Evolutionary conservation across 495 filamentous ascomycete genomes (phyloP).

Genomic region (Aspergillus leporis): DNA sequence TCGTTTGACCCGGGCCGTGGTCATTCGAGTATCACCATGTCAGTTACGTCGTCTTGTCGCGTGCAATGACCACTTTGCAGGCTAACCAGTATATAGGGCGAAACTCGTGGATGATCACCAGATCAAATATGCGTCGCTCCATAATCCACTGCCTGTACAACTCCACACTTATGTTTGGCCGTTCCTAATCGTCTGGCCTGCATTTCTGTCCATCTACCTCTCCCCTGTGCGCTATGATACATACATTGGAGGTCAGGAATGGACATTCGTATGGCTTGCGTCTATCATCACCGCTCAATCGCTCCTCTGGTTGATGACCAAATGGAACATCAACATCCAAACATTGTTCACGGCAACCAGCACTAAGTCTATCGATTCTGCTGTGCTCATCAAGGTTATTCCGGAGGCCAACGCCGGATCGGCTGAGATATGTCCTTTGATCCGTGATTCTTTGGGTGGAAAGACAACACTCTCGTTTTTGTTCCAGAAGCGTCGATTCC

Average conservation of each 20-base stretch:
- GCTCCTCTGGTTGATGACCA: constrained; percentile 90
- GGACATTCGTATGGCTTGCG: constrained; percentile 94
- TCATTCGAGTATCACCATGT: constrained; percentile 43
- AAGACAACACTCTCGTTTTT: constrained; percentile 83
- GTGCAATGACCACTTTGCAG: constrained; percentile 22
- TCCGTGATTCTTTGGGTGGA: constrained; percentile 68
- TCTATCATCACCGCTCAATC: constrained; percentile 84
- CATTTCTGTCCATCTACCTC: constrained; percentile 84
- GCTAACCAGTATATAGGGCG: constrained; percentile 45
- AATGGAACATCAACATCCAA: constrained; percentile 91
- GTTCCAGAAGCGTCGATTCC: constrained; percentile 97
- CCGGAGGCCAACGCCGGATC: constrained; percentile 86
- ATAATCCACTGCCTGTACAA: constrained; percentile 79
- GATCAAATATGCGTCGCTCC: constrained; percentile 83
- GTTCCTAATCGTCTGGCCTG: constrained; percentile 86
- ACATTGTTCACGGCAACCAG: constrained; percentile 77
- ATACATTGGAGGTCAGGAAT: constrained; percentile 85
- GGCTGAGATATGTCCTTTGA: constrained; percentile 81
- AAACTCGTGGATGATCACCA: constrained; percentile 88
- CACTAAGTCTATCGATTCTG: constrained; percentile 69
- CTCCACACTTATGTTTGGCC: constrained; percentile 91
- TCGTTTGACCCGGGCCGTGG: constrained; percentile 37
- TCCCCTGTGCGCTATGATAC: constrained; percentile 80
- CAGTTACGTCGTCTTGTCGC: constrained; percentile 18
- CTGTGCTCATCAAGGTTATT: constrained; percentile 90